Conservation (phyloP, 116 monocot genomes). For the Papilionanthe hybrid region DNA sequence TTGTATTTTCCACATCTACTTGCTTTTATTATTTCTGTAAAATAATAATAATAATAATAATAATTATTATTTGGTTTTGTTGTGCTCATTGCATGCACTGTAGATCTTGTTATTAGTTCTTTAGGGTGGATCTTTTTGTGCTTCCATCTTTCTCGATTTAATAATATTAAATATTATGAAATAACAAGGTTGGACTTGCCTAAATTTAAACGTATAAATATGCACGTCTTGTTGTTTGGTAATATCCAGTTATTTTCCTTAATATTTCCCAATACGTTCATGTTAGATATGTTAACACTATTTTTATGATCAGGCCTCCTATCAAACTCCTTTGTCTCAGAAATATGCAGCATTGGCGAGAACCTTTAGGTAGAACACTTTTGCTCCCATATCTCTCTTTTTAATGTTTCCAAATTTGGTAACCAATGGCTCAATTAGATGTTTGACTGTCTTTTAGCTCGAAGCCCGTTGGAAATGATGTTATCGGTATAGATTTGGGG, state of each 20-base stretch:
- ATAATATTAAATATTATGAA: too few relatives aligned
- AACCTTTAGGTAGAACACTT: constrained; percentile 7
- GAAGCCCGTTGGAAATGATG: constrained; percentile 25
- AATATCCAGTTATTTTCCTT: too few relatives aligned
- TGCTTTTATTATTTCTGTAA: too few relatives aligned
- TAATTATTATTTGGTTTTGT: background rate
- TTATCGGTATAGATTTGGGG: constrained; percentile 31
- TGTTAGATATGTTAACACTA: background rate
- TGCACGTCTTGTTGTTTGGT: too few relatives aligned
- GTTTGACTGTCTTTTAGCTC: constrained; percentile 3
- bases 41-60: too few relatives aligned
- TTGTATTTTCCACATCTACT: too few relatives aligned
- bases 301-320: constrained; percentile 5
- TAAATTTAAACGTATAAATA: too few relatives aligned
- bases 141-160: too few relatives aligned
- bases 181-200: too few relatives aligned
- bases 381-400: background rate
- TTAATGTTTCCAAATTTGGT: background rate
- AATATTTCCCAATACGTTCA: too few relatives aligned
- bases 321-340: constrained; percentile 4
- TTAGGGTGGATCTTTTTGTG: too few relatives aligned
- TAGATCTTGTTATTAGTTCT: background rate
- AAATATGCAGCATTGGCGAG: constrained; percentile 7
- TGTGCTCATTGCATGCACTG: background rate
- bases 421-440: background rate